Conservation (phyloP, 176 grass and related monocot species). For the Paspalum vaginatum region DNA sequence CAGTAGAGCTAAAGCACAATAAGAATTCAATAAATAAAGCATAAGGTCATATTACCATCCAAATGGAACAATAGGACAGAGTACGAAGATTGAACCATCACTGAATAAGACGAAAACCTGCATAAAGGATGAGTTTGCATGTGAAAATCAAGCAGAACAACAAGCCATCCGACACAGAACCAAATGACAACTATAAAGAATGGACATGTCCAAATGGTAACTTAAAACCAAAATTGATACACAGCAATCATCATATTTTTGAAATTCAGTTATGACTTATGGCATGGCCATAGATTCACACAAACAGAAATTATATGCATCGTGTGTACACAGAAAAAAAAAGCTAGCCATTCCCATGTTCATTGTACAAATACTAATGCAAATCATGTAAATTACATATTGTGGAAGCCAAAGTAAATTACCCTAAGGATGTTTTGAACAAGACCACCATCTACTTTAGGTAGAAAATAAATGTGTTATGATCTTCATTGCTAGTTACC, state of each 20-base stretch:
- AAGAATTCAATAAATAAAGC: constrained; percentile 1
- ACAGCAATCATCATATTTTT: constrained; percentile 1
- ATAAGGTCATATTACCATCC: constrained; percentile 64
- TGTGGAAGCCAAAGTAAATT: constrained; percentile 11
- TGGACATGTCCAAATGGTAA: not conserved
- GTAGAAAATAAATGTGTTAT: not conserved
- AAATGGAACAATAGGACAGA: constrained; percentile 97
- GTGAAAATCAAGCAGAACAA: constrained; percentile 37
- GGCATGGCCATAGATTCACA: not conserved
- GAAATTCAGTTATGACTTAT: constrained; percentile 1
- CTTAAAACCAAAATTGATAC: constrained; percentile 34
- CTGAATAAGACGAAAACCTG: constrained; percentile 93
- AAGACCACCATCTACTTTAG: constrained; percentile 6
- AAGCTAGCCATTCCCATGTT: not conserved
- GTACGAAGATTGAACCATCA: constrained; percentile 85
- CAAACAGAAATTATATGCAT: not conserved
- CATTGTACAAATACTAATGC: not conserved
- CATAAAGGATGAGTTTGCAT: constrained; percentile 40
- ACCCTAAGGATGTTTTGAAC: constrained; percentile 8
- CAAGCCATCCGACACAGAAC: not conserved
- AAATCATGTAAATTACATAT: constrained; percentile 1
- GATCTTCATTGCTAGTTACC: constrained; percentile 27
- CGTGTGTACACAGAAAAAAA: not conserved
- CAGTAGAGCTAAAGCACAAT: too few relatives aligned
- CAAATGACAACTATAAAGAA: constrained; percentile 19